A percentile compares a stretch with the other conserved stretches of the same genome.
phyloP scores from a whole-genome alignment of 768 basidiomycete genomes.

The Paxillus rubicundulus region DNA sequence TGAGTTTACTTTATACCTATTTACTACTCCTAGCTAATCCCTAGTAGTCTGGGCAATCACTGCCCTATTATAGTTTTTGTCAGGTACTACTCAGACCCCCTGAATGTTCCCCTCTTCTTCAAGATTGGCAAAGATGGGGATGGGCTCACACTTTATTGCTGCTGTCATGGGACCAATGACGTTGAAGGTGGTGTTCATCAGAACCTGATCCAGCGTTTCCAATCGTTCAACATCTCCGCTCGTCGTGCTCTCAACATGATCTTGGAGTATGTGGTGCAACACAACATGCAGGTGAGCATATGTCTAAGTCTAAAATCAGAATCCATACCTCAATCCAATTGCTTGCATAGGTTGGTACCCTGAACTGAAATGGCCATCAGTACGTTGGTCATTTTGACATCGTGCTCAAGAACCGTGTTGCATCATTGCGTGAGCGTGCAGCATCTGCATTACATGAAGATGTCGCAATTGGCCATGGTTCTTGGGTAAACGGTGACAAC shows the following conservation, averaged over 20 bases:
- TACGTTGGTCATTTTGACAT: slow-evolving; percentile 1
- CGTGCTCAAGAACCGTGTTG: background rate
- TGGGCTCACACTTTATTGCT: slow-evolving; percentile 16
- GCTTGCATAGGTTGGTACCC: background rate
- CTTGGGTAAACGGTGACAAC: background rate
- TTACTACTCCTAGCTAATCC: no score
- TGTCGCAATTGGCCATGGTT: background rate
- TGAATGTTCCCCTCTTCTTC: slow-evolving; percentile 26
- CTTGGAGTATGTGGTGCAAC: slow-evolving; percentile 17
- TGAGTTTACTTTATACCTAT: no score
- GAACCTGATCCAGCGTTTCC: slow-evolving; percentile 16
- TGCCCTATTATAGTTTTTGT: no score
- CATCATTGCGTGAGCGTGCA: background rate
- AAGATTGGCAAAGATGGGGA: slow-evolving; percentile 6
- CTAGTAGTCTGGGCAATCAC: no score
- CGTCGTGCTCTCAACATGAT: slow-evolving; percentile 21
- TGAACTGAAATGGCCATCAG: background rate
- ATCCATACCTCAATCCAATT: no score
- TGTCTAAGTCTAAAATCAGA: no score
- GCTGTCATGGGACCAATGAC: slow-evolving; percentile 30
- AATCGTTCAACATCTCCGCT: slow-evolving; percentile 18
- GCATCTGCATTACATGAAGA: background rate
- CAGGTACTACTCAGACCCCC: slow-evolving; percentile 33
- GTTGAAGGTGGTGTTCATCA: slow-evolving; percentile 38
- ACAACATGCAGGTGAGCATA: slow-evolving; percentile 25